Percentiles rank a stretch among this genome's conserved stretches.
Evolutionary conservation across 2,329 filamentous ascomycete genomes (phyloP).

Genomic region (Fusarium vanettenii): DNA sequence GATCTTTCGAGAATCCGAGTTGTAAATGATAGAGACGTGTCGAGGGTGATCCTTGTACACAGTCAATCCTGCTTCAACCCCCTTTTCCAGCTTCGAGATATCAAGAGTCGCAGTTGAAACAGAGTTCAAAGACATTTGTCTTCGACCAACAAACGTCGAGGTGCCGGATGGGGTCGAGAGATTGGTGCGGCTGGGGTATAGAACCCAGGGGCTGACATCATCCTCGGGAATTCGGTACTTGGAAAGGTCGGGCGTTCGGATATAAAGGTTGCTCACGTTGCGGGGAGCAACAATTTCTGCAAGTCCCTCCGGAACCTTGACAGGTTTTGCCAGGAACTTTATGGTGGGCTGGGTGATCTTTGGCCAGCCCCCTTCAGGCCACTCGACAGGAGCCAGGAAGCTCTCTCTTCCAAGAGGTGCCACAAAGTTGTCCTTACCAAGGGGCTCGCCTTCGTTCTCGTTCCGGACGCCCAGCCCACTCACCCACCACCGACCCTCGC

Average conservation of each 20-base stretch:
- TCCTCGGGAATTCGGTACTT: slow-evolving; percentile 2
- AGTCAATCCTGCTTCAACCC: slow-evolving; percentile 8
- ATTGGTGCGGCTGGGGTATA: background rate
- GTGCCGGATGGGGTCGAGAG: slow-evolving; percentile 13
- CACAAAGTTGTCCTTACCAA: slow-evolving; percentile 9
- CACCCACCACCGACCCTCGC: slow-evolving; percentile 33
- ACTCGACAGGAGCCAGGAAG: slow-evolving; percentile 16
- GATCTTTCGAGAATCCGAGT: background rate
- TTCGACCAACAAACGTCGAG: slow-evolving; percentile 8
- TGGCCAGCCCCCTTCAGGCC: slow-evolving; percentile 20
- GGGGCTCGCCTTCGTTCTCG: slow-evolving; percentile 1
- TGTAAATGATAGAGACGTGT: slow-evolving; percentile 11
- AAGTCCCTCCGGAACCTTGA: background rate
- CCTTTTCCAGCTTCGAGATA: background rate
- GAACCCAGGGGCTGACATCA: background rate
- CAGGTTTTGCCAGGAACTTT: slow-evolving; percentile 4
- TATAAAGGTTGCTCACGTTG: slow-evolving; percentile 8
- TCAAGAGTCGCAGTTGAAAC: slow-evolving; percentile 11
- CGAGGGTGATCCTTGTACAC: slow-evolving; percentile 24
- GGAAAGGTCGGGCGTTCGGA: slow-evolving; percentile 11
- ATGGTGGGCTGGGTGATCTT: slow-evolving; percentile 9
- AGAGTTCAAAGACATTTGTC: slow-evolving; percentile 14
- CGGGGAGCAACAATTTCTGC: background rate
- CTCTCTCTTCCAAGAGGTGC: slow-evolving; percentile 20
- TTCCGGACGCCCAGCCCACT: slow-evolving; percentile 21